Evolutionary conservation across 1,284 basidiomycete genomes (phyloP).

Genomic region (Cutaneotrichosporon sp.): DNA sequence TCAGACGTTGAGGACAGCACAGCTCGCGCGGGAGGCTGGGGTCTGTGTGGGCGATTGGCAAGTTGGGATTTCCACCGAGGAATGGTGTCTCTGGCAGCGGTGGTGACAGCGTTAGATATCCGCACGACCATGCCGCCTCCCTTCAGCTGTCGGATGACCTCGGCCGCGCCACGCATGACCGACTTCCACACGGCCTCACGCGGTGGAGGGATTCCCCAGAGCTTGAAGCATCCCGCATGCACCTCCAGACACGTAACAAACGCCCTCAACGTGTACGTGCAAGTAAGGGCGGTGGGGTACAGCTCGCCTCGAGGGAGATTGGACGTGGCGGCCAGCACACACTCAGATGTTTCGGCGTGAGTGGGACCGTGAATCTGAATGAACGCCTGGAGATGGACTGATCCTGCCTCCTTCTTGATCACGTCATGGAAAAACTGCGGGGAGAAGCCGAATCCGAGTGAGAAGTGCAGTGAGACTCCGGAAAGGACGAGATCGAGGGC

Average conservation of each 20-base stretch:
- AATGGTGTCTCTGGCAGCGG: neutral
- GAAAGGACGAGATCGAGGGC: slow-evolving; percentile 4
- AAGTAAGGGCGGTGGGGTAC: slow-evolving; percentile 5
- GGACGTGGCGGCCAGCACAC: slow-evolving; percentile 1
- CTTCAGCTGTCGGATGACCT: slow-evolving; percentile 18
- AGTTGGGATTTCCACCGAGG: neutral
- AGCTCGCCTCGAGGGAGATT: slow-evolving; percentile 4
- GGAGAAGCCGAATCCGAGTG: neutral
- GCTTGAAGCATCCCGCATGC: slow-evolving; percentile 4
- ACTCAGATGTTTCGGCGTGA: neutral
- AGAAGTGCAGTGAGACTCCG: slow-evolving; percentile 2
- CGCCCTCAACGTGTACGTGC: neutral
- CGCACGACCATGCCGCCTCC: slow-evolving; percentile 19
- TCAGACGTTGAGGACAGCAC: no score
- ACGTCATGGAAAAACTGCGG: slow-evolving; percentile 2
- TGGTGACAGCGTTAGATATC: no score
- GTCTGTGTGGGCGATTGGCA: neutral
- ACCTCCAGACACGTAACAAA: slow-evolving; percentile 3
- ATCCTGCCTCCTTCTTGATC: neutral
- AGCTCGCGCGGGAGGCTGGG: neutral
- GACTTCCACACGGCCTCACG: slow-evolving; percentile 1
- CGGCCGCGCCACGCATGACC: neutral
- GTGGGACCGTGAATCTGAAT: slow-evolving; percentile 1
- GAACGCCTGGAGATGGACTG: neutral
- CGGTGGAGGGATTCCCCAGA: slow-evolving; percentile 3